These are phyloP conservation scores for Malus hybrid DNA, from an alignment of 331 rosid genomes.

Conservation along the genomic window DNA sequence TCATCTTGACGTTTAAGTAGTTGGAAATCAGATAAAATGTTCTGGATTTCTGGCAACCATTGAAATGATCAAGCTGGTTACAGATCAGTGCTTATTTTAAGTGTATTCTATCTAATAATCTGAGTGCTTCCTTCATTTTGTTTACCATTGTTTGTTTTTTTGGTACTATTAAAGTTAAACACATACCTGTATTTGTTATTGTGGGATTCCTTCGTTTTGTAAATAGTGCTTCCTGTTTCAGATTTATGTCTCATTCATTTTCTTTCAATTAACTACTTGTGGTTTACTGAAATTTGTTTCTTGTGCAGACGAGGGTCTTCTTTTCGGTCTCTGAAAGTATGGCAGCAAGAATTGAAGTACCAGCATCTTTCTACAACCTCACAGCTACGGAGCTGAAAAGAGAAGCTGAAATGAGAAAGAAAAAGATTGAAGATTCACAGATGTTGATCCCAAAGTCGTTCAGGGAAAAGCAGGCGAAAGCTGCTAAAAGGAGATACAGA, in stretches of 20 bases:
- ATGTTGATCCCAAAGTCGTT: conserved; percentile 74
- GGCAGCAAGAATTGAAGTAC: conserved; percentile 80
- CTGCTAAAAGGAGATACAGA: conserved; percentile 53
- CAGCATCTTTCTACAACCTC: conserved; percentile 79
- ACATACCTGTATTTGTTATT: background rate
- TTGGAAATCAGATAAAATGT: background rate
- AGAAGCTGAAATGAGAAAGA: conserved; percentile 79
- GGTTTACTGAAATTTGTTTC: background rate
- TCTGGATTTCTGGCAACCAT: background rate
- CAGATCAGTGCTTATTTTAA: background rate
- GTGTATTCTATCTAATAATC: background rate
- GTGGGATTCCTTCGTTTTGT: background rate
- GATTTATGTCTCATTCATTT: background rate
- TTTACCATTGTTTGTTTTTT: background rate
- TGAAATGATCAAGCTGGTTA: background rate
- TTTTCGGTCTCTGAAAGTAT: conserved; percentile 80
- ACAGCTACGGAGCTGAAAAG: conserved; percentile 67
- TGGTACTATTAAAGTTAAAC: background rate
- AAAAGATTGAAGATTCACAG: conserved; percentile 88
- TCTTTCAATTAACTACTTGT: background rate
- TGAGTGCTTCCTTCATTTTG: background rate
- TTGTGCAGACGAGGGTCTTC: conserved; percentile 68
- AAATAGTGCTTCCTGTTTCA: background rate
- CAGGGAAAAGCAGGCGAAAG: conserved; percentile 87
- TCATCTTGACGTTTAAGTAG: background rate